Base-by-base conservation (phyloP, 192 early-diverging fungal species). In the Physocladia obscura region DNA sequence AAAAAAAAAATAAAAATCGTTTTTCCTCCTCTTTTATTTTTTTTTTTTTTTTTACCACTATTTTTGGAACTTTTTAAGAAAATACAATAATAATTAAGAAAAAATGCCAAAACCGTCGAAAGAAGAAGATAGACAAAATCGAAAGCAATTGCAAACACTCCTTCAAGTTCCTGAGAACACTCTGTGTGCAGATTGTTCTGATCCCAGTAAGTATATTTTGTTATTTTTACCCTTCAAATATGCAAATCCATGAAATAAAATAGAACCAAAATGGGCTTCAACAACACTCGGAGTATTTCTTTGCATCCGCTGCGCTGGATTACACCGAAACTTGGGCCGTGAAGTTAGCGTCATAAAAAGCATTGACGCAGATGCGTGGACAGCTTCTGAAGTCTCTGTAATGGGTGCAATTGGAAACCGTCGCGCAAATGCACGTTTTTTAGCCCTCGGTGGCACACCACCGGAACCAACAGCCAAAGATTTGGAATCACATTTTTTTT, bases 301-400 rank as follows among this genome's bases (percentile, higher is more conserved):
- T 15, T 84, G 79, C 58, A 83, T 83, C 56, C 75, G 82, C 4
- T 84, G 82, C 39, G 82, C 77, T 21, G 82, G 82, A 3, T 57
- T 81, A 4, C 82, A 84, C 56, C 71, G 82, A 2, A 77, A 81
- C 38, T 81, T 96, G 70, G 93, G 94, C 37, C 95, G 93, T 0
- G 92, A 94, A 51, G 92, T 98, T 32, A 89, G 92, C 31, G 91
- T 90, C 71, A 92, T 98, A 56, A 96, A 95, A 77, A 94, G 92
- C 4, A 84, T 93, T 34, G 88, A 83, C 26, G 79, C 96, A 72
- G 96, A 98, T 77, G 83, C 84, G 30, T 98, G 96, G 96, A 90
- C 91, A 8, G 76, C 85, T 2, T 89, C 92, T 30, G 89, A 93
- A 72, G 87, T 98, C 49, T 90, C 93, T 62, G 87, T 60, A 21